Evolutionary conservation across 352 stramenopile genomes (phyloP).

Genomic region (Pythium aquatile): DNA sequence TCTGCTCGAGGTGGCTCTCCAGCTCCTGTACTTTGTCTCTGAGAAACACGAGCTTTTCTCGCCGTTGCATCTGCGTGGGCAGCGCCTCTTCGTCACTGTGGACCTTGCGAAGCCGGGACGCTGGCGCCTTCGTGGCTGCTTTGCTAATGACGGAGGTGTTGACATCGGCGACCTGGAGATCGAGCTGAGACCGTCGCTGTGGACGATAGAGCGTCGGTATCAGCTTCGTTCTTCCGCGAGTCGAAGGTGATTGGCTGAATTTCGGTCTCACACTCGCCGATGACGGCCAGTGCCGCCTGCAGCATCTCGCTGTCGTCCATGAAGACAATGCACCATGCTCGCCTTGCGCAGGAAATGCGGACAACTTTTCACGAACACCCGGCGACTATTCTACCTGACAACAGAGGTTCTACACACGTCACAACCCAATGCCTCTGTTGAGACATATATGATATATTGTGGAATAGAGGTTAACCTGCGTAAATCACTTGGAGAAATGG

Average conservation of each 20-base stretch:
- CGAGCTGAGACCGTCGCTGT: conserved; percentile 3
- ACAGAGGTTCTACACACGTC: background rate
- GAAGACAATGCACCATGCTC: background rate
- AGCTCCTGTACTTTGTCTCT: conserved; percentile 18
- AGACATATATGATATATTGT: background rate
- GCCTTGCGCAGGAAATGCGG: background rate
- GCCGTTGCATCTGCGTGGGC: conserved; percentile 8
- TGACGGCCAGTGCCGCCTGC: conserved; percentile 15
- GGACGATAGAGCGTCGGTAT: background rate
- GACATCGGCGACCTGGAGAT: background rate
- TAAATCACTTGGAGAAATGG: background rate
- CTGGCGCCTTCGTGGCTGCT: too few species aligned
- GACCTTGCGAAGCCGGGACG: conserved; percentile 1
- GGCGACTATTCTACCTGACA: background rate
- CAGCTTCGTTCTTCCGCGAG: background rate
- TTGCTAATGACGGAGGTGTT: background rate
- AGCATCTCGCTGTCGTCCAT: conserved; percentile 14
- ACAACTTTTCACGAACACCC: too few species aligned
- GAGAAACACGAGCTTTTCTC: conserved; percentile 17
- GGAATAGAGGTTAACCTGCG: background rate
- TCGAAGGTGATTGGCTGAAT: background rate
- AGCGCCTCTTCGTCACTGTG: background rate
- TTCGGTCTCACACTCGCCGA: conserved; percentile 17
- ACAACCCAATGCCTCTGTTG: background rate
- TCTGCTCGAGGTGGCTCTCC: background rate